Evolutionary conservation across 169 alveolate species (phyloP).

Genomic region (Plasmodium blacklocki): DNA sequence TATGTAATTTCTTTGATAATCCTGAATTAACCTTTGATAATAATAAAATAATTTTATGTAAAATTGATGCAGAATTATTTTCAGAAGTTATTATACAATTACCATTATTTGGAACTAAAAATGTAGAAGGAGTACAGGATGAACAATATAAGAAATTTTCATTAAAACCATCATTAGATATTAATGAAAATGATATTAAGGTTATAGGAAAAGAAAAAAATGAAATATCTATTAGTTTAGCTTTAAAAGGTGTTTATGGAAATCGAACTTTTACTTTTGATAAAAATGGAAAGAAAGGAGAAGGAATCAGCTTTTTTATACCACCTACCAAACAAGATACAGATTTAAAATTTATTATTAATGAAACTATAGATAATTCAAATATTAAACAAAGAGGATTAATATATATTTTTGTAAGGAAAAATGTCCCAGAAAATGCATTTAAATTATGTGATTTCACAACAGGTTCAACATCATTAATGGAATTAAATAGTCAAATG

Average conservation of each 20-base stretch:
- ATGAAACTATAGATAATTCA: slow-evolving; percentile 4
- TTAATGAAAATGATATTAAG: background rate
- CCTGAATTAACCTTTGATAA: slow-evolving; percentile 8
- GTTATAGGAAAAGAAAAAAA: background rate
- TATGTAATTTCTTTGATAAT: slow-evolving; percentile 57
- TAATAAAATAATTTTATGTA: slow-evolving; percentile 25
- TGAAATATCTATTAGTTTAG: background rate
- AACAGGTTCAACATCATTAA: slow-evolving; percentile 14
- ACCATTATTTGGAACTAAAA: slow-evolving; percentile 28
- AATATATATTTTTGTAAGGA: slow-evolving; percentile 16
- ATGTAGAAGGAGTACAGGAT: background rate
- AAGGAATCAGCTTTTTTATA: slow-evolving; percentile 55
- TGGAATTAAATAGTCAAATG: background rate
- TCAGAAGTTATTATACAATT: slow-evolving; percentile 41
- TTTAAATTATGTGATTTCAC: slow-evolving; percentile 59
- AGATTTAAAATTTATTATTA: slow-evolving; percentile 25
- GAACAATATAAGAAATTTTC: slow-evolving; percentile 18
- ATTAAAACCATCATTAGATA: background rate
- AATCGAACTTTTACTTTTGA: slow-evolving; percentile 26
- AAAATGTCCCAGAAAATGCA: slow-evolving; percentile 5
- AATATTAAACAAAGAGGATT: slow-evolving; percentile 28
- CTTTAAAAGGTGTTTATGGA: slow-evolving; percentile 67
- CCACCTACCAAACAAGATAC: slow-evolving; percentile 17
- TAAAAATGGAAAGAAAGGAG: slow-evolving; percentile 28
- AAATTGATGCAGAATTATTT: slow-evolving; percentile 31